phyloP scores from a whole-genome alignment of 2,329 filamentous ascomycete genomes.

The Fusarium chlamydosporum region DNA sequence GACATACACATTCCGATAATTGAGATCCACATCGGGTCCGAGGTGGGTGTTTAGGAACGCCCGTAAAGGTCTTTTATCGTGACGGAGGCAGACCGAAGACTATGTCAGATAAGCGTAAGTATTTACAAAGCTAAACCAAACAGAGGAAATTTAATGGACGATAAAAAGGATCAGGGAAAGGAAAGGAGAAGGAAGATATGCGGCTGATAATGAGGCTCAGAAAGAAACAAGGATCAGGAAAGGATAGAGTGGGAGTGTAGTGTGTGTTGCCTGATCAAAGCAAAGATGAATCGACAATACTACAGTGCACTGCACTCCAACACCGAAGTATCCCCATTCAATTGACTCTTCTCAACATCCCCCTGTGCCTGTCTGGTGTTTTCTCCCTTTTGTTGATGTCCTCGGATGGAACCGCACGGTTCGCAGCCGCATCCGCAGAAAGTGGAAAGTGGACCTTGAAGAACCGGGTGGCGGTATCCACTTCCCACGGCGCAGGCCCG shows the following conservation, averaged over 20 bases:
- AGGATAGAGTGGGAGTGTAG: neutral
- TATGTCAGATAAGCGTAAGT: neutral
- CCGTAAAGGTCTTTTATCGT: neutral
- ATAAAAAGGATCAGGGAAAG: neutral
- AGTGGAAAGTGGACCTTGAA: neutral
- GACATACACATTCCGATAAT: constrained; percentile 30
- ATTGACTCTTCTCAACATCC: neutral
- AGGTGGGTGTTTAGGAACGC: constrained; percentile 1
- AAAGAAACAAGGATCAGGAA: constrained; percentile 22
- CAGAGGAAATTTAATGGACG: neutral
- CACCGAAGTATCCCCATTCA: constrained; percentile 49
- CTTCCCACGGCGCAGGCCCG: constrained; percentile 38
- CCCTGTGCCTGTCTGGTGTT: neutral
- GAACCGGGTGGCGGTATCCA: constrained; percentile 20
- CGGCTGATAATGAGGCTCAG: constrained; percentile 13
- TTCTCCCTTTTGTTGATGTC: neutral
- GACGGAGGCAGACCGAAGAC: constrained; percentile 8
- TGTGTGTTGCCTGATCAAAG: constrained; percentile 8
- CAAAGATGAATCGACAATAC: constrained; percentile 26
- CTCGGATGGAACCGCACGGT: constrained; percentile 45
- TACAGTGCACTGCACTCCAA: constrained; percentile 17
- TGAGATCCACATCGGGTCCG: constrained; percentile 43
- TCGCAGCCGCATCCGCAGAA: constrained; percentile 38
- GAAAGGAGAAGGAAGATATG: neutral
- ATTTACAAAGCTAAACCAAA: neutral